Conservation (phyloP, 129 eudicot species). For the Helianthus tuberosus region DNA sequence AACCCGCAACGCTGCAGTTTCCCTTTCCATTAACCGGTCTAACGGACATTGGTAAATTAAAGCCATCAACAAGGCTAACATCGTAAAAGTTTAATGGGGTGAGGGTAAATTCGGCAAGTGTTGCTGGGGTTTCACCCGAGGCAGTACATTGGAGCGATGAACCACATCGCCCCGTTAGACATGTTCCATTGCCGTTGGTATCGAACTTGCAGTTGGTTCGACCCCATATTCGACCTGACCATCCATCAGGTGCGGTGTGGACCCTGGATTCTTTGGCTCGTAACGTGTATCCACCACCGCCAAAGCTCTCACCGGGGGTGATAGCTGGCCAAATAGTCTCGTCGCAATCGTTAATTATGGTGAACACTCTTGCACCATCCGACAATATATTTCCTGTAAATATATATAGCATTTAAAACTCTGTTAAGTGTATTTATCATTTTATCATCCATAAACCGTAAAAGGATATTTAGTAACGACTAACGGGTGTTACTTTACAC, state of each 20-base stretch:
- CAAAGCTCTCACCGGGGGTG: slow-evolving; percentile 64
- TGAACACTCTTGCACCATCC: slow-evolving; percentile 52
- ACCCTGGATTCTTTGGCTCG: slow-evolving; percentile 50
- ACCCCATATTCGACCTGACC: slow-evolving; percentile 80
- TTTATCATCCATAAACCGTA: too few relatives aligned
- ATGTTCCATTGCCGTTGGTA: slow-evolving; percentile 49
- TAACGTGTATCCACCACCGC: slow-evolving; percentile 55
- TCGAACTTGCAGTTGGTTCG: slow-evolving; percentile 71
- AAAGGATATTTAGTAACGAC: too few relatives aligned
- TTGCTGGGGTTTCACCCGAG: slow-evolving; percentile 64
- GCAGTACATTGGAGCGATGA: slow-evolving; percentile 56
- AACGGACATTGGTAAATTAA: slow-evolving; percentile 56
- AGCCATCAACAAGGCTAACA: slow-evolving; percentile 76
- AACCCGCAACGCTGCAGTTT: slow-evolving; percentile 57
- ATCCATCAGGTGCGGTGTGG: slow-evolving; percentile 45
- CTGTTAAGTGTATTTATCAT: too few relatives aligned
- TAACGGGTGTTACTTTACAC: too few relatives aligned
- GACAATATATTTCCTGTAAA: slow-evolving; percentile 42
- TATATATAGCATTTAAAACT: not conserved
- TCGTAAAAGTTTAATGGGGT: slow-evolving; percentile 52
- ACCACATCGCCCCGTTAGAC: slow-evolving; percentile 66
- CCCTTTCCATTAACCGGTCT: slow-evolving; percentile 57
- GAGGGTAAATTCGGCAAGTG: slow-evolving; percentile 70
- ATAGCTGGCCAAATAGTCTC: slow-evolving; percentile 76
- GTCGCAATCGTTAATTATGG: slow-evolving; percentile 53